Evolutionary conservation across 2,329 filamentous ascomycete species (phyloP).

Genomic region (Cladophialophora exuberans): DNA sequence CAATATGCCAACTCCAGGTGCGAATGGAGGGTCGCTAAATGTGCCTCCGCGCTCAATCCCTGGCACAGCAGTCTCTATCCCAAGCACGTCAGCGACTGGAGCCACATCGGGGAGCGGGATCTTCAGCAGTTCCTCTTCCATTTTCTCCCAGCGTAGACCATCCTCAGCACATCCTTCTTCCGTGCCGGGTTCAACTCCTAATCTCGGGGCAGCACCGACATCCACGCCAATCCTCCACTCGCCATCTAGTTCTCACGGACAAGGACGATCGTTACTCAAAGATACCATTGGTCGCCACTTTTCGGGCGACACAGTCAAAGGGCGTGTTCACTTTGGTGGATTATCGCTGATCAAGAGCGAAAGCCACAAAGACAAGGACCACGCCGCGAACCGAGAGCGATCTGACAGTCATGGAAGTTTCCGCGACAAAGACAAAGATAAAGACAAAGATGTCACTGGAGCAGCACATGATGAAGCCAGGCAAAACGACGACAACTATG

Average conservation of each 20-base stretch:
- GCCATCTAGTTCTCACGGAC: slow-evolving; percentile 14
- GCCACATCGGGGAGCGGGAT: neutral
- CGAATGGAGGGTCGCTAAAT: neutral
- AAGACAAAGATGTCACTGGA: neutral
- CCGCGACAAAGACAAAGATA: slow-evolving; percentile 24
- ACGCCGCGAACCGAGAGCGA: slow-evolving; percentile 36
- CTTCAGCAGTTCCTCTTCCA: neutral
- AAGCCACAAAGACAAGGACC: neutral
- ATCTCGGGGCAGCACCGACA: neutral
- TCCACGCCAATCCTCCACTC: neutral
- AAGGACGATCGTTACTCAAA: slow-evolving; percentile 24
- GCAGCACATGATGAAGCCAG: too few relatives aligned
- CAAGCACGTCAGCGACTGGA: too few relatives aligned
- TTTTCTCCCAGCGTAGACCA: slow-evolving; percentile 3
- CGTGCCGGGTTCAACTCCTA: neutral
- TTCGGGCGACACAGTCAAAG: slow-evolving; percentile 25
- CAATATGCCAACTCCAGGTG: slow-evolving; percentile 6
- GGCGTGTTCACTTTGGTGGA: slow-evolving; percentile 26
- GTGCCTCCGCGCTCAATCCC: neutral
- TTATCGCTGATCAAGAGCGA: slow-evolving; percentile 22
- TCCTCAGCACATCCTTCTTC: slow-evolving; percentile 1
- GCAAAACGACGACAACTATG: neutral
- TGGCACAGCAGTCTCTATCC: neutral
- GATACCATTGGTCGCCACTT: slow-evolving; percentile 32
- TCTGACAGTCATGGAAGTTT: slow-evolving; percentile 12